These are phyloP conservation scores for Phellopilus nigrolimitatus DNA, from an alignment of 1,284 basidiomycete species.

Conservation along the genomic window DNA sequence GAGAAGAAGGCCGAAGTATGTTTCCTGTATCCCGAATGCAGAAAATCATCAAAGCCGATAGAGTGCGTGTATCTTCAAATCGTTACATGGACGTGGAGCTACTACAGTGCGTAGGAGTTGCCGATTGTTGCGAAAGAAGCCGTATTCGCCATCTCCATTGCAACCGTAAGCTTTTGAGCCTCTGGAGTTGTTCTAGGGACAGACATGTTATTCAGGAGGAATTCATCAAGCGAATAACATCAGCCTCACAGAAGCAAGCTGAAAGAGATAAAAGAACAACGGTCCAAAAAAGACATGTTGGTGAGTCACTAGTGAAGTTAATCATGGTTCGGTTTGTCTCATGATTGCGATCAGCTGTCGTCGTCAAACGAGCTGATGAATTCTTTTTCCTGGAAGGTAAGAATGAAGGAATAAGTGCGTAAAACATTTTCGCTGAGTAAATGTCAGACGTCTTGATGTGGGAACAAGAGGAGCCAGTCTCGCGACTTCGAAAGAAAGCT, in stretches of 20 bases:
- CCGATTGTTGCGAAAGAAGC: slow-evolving; percentile 70
- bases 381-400: slow-evolving; percentile 67
- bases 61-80: slow-evolving; percentile 36
- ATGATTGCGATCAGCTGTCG: slow-evolving; percentile 39
- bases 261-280: slow-evolving; percentile 59
- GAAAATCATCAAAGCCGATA: slow-evolving; percentile 76
- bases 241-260: slow-evolving; percentile 57
- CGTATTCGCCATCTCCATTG: slow-evolving; percentile 65
- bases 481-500: too few species aligned
- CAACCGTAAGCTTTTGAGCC: slow-evolving; percentile 37
- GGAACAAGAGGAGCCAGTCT: neutral
- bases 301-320: slow-evolving; percentile 1
- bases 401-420: neutral
- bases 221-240: slow-evolving; percentile 62
- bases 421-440: neutral
- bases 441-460: neutral
- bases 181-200: neutral
- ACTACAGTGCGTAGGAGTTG: slow-evolving; percentile 50
- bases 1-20: slow-evolving; percentile 59
- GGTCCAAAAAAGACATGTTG: slow-evolving; percentile 42
- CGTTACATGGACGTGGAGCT: neutral
- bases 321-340: neutral
- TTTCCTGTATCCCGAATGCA: slow-evolving; percentile 71
- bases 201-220: slow-evolving; percentile 43
- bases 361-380: slow-evolving; percentile 63